phyloP scores from a whole-genome alignment of 208 protist genomes.

The Trypanosomatidae sp. region DNA sequence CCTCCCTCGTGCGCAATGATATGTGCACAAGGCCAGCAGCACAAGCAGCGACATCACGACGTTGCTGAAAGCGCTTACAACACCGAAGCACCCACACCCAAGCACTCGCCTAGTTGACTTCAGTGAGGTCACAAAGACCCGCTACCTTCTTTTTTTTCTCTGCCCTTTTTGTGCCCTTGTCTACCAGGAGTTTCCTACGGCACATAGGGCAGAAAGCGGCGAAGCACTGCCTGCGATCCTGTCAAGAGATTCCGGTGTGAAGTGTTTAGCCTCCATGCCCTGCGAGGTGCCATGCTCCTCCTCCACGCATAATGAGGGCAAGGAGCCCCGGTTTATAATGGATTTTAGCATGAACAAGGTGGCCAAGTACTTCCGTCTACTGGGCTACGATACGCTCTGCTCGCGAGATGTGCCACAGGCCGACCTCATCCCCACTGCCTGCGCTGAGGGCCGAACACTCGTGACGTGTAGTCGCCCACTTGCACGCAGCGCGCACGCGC shows the following conservation, averaged over 20 bases:
- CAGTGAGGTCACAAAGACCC: background rate
- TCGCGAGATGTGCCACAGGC: constrained; percentile 35
- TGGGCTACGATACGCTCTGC: constrained; percentile 76
- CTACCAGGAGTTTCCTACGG: background rate
- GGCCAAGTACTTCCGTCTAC: constrained; percentile 74
- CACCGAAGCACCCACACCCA: background rate
- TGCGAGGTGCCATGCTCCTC: constrained; percentile 21
- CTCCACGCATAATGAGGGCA: constrained; percentile 13
- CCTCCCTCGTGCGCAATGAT: no score
- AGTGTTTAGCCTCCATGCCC: constrained; percentile 7
- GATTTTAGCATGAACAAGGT: constrained; percentile 77
- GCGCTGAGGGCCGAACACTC: constrained; percentile 32
- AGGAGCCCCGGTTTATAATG: constrained; percentile 56
- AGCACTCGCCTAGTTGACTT: background rate
- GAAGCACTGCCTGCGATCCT: background rate
- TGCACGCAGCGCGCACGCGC: constrained; percentile 31
- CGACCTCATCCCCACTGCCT: constrained; percentile 37
- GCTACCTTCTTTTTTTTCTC: background rate
- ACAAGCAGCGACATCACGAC: background rate
- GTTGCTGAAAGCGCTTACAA: background rate
- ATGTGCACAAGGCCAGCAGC: background rate
- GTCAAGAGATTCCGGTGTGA: background rate
- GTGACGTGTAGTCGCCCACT: constrained; percentile 54
- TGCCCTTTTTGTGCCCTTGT: no score
- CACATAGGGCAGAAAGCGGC: background rate